Evolutionary conservation across 257 asterid species (phyloP).

Genomic region (Solanum pinnatisectum): DNA sequence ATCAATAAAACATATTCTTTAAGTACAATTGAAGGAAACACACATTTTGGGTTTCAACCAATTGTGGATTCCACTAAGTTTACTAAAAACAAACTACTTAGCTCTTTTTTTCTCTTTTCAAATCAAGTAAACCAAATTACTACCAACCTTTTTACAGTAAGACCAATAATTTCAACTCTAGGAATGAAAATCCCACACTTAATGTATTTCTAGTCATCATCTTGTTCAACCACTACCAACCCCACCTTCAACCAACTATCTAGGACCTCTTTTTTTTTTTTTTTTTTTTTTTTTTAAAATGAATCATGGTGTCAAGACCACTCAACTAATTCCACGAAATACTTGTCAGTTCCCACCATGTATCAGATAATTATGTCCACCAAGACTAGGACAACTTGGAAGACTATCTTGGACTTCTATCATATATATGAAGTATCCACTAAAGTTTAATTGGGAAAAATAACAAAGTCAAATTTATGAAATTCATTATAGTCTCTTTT

Average conservation of each 20-base stretch:
- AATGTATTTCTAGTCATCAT: not conserved
- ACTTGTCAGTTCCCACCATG: not conserved
- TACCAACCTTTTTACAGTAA: not conserved
- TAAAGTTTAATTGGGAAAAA: not conserved
- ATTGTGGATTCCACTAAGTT: not conserved
- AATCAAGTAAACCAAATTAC: not conserved
- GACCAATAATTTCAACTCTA: not conserved
- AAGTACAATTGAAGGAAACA: conserved; percentile 11
- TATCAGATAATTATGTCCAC: not conserved
- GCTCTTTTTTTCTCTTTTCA: not conserved
- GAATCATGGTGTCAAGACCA: not conserved
- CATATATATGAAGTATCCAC: not conserved
- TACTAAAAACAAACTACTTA: not conserved
- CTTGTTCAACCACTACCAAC: not conserved
- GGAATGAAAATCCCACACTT: not conserved
- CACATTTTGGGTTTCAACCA: not conserved
- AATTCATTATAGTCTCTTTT: not conserved
- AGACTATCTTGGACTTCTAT: not conserved
- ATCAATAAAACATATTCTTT: not conserved
- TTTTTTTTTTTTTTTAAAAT: too few species aligned
- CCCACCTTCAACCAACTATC: not conserved
- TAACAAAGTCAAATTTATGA: not conserved
- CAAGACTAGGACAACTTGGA: not conserved
- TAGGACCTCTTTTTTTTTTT: not conserved
- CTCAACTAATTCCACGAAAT: not conserved